Evolutionary conservation across 345 rosid species (phyloP).

Genomic region (Ceriops decandra): DNA sequence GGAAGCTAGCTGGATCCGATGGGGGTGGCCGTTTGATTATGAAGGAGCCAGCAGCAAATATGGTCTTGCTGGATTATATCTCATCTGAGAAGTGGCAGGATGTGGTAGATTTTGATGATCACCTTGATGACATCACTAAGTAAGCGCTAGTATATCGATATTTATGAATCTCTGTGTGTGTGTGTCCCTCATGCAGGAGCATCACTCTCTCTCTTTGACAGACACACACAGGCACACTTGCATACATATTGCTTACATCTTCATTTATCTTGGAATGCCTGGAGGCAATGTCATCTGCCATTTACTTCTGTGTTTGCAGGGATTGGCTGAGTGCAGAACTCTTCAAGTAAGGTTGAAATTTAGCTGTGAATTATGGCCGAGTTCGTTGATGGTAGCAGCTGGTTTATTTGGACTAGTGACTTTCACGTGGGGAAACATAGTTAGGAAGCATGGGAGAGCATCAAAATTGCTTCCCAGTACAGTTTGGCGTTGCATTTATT

Average conservation of each 20-base stretch:
- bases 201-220: too few species aligned
- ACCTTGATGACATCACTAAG: conserved; percentile 87
- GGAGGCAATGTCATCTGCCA: background rate
- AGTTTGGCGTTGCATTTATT: too few species aligned
- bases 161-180: background rate
- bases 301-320: conserved; percentile 46
- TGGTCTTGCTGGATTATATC: conserved; percentile 62
- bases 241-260: background rate
- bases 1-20: conserved; percentile 68
- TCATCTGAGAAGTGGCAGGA: conserved; percentile 76
- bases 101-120: conserved; percentile 85
- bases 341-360: conserved; percentile 47
- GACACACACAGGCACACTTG: too few species aligned
- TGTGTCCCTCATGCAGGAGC: too few species aligned
- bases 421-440: too few species aligned
- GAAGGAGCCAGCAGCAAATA: conserved; percentile 85
- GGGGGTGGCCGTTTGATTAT: conserved; percentile 56
- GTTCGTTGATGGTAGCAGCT: too few species aligned
- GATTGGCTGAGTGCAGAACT: conserved; percentile 91
- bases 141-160: conserved; percentile 26
- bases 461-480: too few species aligned
- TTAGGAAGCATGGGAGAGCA: too few species aligned
- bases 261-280: background rate
- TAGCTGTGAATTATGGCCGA: too few species aligned
- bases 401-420: too few species aligned